Conservation (phyloP, 306 rosid genomes). For the Vigna trinervia region DNA sequence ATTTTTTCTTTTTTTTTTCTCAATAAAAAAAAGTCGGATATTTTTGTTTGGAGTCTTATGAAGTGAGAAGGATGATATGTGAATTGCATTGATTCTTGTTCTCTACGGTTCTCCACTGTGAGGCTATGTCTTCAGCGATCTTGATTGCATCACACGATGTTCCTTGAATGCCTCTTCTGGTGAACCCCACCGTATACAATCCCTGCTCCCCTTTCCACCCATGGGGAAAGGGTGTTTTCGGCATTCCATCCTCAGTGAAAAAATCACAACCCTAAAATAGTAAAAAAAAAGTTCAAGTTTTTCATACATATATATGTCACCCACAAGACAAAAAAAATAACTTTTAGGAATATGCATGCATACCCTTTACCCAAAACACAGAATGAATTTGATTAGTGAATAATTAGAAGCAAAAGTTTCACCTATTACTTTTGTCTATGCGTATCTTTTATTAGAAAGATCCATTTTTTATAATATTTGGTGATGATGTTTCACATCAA, state of each 20-base stretch:
- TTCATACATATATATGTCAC: background rate
- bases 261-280: conserved; percentile 62
- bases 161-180: conserved; percentile 84
- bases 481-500: conserved; percentile 40
- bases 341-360: background rate
- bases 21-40: conserved; percentile 17
- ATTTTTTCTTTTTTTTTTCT: background rate
- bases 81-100: conserved; percentile 50
- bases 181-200: conserved; percentile 85
- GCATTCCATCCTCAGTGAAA: conserved; percentile 86
- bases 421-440: too few relatives aligned
- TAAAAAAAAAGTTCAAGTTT: background rate
- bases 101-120: conserved; percentile 56
- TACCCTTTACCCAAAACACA: background rate
- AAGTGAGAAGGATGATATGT: conserved; percentile 54
- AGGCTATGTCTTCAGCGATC: conserved; percentile 70
- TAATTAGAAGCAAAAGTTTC: conserved; percentile 18
- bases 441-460: too few relatives aligned
- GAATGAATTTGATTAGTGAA: background rate
- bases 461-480: background rate
- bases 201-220: conserved; percentile 92
- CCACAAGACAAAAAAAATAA: too few relatives aligned
- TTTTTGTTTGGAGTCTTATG: conserved; percentile 15
- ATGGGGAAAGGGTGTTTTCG: conserved; percentile 79
- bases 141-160: conserved; percentile 73